Base-by-base conservation (phyloP, 441 rosid genomes). In the Gossypium schwendimanii region DNA sequence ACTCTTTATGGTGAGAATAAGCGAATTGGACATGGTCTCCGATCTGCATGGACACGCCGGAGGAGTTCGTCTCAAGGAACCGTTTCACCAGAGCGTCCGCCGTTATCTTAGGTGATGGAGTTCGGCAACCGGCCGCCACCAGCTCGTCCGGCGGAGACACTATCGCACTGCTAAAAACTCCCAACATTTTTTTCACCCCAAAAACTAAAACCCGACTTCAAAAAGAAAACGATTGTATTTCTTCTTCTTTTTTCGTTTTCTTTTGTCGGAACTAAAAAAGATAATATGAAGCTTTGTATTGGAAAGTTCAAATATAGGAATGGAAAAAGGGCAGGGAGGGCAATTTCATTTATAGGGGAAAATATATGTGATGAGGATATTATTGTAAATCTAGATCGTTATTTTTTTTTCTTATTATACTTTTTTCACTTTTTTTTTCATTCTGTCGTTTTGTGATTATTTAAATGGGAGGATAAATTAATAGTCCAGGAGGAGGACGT, bases 111-210 rank as follows among this genome's bases (percentile, higher is more conserved):
- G 97, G 98, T 2, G 98, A 92, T 57, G 98, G 98, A 6, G 98
- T 94, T 77, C 98, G 83, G 84, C 89, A 72, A 49, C 98, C 98
- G 36, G 98, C 98, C 0, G 92, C 96, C 78, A 94, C 97, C 69
- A 92, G 90, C 82, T 94, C 98, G 15, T 92, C 97, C 65, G 98
- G 98, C 8, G 92, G 90, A 1, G 97, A 84, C 67, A 94, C 80
- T 63, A 94, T 79, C 31, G 85, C 76, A 79, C 97, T 77, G 83
- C 96, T 90, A 76, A 94, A 89, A 15, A 92, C 87, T 73, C 98
- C 98, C 83, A 94, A 83, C 98, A 94, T 94, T 6, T 75, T 74
- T 60, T 47, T 69, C 79, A 26, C 68, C 10, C 24, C 7, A 4
- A 58, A 8, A 64, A 7, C 1, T 3, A 11, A 66, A 57, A 31